Base-by-base conservation (phyloP, 2,329 filamentous ascomycete species). In the Eurotiales sp. region DNA sequence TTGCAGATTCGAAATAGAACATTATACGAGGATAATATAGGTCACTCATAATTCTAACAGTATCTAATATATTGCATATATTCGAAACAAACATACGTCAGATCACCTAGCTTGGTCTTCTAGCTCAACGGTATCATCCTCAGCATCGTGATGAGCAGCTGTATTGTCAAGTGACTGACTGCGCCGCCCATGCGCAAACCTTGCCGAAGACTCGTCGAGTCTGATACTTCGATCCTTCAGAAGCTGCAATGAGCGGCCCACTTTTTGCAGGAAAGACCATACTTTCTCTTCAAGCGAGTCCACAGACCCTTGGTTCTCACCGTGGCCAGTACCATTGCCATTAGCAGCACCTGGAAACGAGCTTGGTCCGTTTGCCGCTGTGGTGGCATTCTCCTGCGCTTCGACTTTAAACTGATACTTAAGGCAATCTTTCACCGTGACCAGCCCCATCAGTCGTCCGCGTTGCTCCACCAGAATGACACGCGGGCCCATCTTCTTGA, bases 391-490 rank as follows among this genome's bases (percentile, higher is more conserved):
- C 70, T 93, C 90, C 37, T 87, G 83, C 8, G 88, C 88, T 69
- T 99, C 93, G 1, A 88, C 89, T 74, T 93, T 95, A 80, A 97
- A 96, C 69, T 99, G 92, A 64, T 95, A 97, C 67, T 93, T 95
- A 51, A 99, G 75, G 60, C 93, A 97, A 67, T 99, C 93, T 69
- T 99, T 99, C 56, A 96, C 88, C 0, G 93, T 99, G 1, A 99
- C 88, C 0, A 99, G 78, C 0, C 93, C 93, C 0, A 81, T 82
- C 2, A 99, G 78, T 45, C 83, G 82, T 12, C 93, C 93, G 53
- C 88, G 87, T 65, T 96, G 87, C 68, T 99, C 93, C 34, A 96
- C 86, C 3, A 99, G 78, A 45, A 99, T 92, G 5, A 96, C 90
- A 1, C 93, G 83, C 0, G 92, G 93, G 0, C 93, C 93, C 67